Evolutionary conservation across 2,329 filamentous ascomycete genomes (phyloP).

Genomic region (Trichoderma lentiforme): DNA sequence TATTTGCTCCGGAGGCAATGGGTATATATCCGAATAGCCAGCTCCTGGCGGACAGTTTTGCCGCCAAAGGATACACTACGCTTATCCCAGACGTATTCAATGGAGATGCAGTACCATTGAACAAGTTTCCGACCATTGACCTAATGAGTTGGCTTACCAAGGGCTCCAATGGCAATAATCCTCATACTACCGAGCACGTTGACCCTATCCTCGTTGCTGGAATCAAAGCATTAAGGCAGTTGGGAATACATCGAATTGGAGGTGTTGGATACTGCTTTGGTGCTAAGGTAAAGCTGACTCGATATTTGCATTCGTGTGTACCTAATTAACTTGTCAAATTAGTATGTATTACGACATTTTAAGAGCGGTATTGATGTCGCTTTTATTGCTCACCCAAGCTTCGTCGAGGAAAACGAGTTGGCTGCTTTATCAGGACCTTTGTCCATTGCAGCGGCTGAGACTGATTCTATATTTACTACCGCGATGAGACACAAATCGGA

Average conservation of each 20-base stretch:
- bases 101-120: constrained; percentile 41
- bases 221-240: neutral
- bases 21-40: constrained; percentile 41
- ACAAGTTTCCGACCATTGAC: constrained; percentile 29
- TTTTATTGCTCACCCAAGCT: neutral
- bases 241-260: neutral
- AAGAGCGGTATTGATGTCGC: neutral
- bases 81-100: constrained; percentile 27
- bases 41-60: constrained; percentile 32
- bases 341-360: neutral
- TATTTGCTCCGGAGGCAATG: constrained; percentile 45
- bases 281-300: neutral
- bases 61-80: constrained; percentile 26
- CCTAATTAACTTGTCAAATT: neutral
- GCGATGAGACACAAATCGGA: neutral
- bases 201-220: neutral
- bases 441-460: neutral
- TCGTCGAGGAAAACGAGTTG: neutral
- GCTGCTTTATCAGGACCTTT: neutral
- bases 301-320: neutral
- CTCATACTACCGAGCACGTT: neutral
- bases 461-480: neutral
- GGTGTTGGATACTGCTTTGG: neutral
- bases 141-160: constrained; percentile 19
- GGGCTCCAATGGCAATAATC: neutral